Base-by-base conservation (phyloP, 2,329 filamentous ascomycete species). In the Xylogone sp. region DNA sequence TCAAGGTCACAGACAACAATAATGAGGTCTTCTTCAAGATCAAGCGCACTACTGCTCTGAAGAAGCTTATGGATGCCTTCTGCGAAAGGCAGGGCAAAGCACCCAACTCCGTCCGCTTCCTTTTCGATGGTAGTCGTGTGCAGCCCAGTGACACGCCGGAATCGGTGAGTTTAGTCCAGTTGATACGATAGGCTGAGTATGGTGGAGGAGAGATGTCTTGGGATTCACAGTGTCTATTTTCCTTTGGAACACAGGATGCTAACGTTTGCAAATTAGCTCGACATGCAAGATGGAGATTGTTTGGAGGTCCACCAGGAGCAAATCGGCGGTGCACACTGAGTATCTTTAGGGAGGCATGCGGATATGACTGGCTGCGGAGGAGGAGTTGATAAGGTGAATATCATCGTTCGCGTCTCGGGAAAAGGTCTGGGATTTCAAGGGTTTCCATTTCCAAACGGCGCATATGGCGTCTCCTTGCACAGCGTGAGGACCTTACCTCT, bases 11-110 rank as follows among this genome's bases (percentile, higher is more conserved):
- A 0, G 94, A 99, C 64, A 97, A 96, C 76, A 97, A 97, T 76
- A 99, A 99, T 70, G 94, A 99, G 69, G 93, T 99, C 64, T 99
- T 97, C 72, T 99, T 99, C 79, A 99, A 99, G 79, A 99, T 99
- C 76, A 99, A 99, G 86, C 84, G 92, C 34, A 91, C 87, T 20
- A 99, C 94, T 1, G 89, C 91, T 69, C 82, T 99, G 1, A 94
- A 96, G 75, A 99, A 99, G 78, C 79, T 99, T 50, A 99, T 99
- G 94, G 87, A 90, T 56, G 94, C 94, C 19, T 99, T 97, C 71
- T 99, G 94, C 71, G 93, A 97, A 61, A 84, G 94, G 21, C 92
- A 97, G 69, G 94, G 94, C 63, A 97, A 97, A 77, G 83, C 86
- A 29, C 75, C 86, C 6, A 82, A 77, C 29, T 93, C 89, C 4